A percentile compares a stretch with the other conserved stretches of the same genome.
Evolutionary conservation across 768 basidiomycete species (phyloP).

Genomic region (Psilocybe tampanensis): DNA sequence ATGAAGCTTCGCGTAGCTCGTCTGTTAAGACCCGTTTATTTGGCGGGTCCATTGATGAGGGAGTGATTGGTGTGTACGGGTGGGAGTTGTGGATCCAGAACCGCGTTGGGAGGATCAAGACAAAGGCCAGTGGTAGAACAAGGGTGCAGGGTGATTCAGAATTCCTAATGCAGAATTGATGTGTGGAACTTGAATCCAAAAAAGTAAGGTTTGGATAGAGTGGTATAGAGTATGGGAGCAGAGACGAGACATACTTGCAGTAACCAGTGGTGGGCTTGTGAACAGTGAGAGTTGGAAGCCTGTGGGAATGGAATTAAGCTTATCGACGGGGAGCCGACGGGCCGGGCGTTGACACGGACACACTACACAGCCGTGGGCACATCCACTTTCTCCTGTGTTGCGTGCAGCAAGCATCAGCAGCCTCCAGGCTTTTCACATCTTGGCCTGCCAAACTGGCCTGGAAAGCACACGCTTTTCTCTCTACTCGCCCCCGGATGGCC

Average conservation of each 20-base stretch:
- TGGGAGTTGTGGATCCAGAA: not conserved
- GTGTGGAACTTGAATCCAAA: not conserved
- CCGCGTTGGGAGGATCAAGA: not conserved
- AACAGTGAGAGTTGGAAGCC: too few relatives aligned
- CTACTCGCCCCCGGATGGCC: conserved; percentile 31
- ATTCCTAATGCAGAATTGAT: not conserved
- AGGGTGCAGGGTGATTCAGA: not conserved
- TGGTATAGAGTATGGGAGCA: not conserved
- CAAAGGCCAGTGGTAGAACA: not conserved
- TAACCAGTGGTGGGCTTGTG: too few relatives aligned
- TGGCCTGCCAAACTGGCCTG: conserved; percentile 6
- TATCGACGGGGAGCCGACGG: not conserved
- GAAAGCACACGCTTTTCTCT: not conserved
- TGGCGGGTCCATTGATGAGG: conserved; percentile 4
- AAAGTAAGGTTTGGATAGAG: not conserved
- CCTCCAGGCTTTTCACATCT: conserved; percentile 5
- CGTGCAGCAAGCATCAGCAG: conserved; percentile 7
- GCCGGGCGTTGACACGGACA: not conserved
- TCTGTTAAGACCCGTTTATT: conserved; percentile 34
- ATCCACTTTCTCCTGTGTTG: not conserved
- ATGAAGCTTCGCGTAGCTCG: conserved; percentile 10
- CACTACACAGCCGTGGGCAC: conserved; percentile 1
- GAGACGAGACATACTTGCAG: not conserved
- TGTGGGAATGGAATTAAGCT: not conserved
- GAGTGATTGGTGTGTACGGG: not conserved